phyloP scores from a whole-genome alignment of 163 green algal species.

The Picocystis sp. region DNA sequence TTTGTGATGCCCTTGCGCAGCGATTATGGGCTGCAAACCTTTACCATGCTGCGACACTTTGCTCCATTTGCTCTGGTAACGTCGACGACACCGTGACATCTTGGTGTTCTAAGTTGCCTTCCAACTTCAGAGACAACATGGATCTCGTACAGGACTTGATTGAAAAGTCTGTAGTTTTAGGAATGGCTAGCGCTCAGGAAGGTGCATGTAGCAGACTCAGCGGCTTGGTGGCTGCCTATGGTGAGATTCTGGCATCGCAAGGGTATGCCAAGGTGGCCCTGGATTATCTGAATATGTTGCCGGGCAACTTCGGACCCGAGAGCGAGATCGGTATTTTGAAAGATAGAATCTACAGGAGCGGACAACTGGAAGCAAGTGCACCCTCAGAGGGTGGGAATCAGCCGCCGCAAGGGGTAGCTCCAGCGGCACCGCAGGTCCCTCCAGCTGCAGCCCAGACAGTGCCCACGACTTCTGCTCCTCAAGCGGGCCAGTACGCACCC shows the following conservation, averaged over 20 bases:
- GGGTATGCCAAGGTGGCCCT: slow-evolving; percentile 58
- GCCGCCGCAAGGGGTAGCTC: no score
- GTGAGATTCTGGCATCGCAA: slow-evolving; percentile 54
- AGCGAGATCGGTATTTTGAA: slow-evolving; percentile 36
- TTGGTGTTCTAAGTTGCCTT: slow-evolving; percentile 26
- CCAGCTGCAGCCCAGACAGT: no score
- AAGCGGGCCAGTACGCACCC: no score
- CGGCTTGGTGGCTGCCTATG: slow-evolving; percentile 58
- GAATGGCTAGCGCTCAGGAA: slow-evolving; percentile 33
- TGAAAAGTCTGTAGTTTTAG: slow-evolving; percentile 86
- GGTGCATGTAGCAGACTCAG: slow-evolving; percentile 22
- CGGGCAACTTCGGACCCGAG: slow-evolving; percentile 33
- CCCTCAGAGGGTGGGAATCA: no score
- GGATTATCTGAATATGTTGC: slow-evolving; percentile 68
- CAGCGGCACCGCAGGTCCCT: no score
- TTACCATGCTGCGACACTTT: slow-evolving; percentile 66
- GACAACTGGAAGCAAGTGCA: not conserved
- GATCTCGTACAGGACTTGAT: slow-evolving; percentile 57
- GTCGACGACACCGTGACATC: slow-evolving; percentile 61
- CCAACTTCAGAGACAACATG: slow-evolving; percentile 9
- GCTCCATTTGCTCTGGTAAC: slow-evolving; percentile 76
- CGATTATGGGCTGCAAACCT: slow-evolving; percentile 39
- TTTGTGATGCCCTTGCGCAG: slow-evolving; percentile 51
- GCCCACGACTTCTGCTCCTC: no score
- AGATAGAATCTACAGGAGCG: slow-evolving; percentile 54